Evolutionary conservation across 106 monocot species (phyloP), one percentile per base, ranked within the genome.

Genomic region (Allium cepa): DNA sequence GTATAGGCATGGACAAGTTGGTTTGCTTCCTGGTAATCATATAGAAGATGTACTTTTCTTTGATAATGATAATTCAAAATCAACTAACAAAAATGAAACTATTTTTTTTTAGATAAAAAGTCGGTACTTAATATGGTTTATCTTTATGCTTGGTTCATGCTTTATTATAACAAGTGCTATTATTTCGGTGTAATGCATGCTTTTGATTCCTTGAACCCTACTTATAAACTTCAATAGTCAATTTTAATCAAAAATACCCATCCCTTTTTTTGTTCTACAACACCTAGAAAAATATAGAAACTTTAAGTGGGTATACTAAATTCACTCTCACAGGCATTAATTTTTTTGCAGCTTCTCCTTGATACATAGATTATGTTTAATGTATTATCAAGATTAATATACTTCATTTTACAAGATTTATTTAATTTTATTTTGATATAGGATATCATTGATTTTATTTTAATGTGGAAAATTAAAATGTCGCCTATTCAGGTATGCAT

Each of bases 91-190:
- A 66, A 50, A 10, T 15, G 46, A 26, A 15, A 27, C 49, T 63
- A 48, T 70, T 12, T 63, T 57, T 57, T 22, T 22, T 22, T 53
- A 70, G 7, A 57, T 57, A 48, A 57, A 16, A 9, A 64, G 56
- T 36, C 63, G 26, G 1, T 70, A 70, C 57, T 26, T 77, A 6
- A 55, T 77, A 69, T 56, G 69, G 14, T 46, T 77, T 15, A 59
- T 70, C 47, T 69, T 64, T 26, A 56, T 77, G 70, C 69, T 77
- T 47, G 70, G 70, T 17, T 70, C 76, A 47, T 70, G 69, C 56
- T 57, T 63, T 27, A 49, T 70, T 36, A 71, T 77, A 49, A 46
- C 63, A 17, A 64, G 50, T 48, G 76, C 70, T 15, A 49, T 76
- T 63, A 69, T 76, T 58, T 58, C 10, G 17, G 17, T 58, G 57